Percentiles rank a stretch among this genome's conserved stretches.
phyloP scores from a whole-genome alignment of 2,329 filamentous ascomycete species.

The Monosporascus sp. region DNA sequence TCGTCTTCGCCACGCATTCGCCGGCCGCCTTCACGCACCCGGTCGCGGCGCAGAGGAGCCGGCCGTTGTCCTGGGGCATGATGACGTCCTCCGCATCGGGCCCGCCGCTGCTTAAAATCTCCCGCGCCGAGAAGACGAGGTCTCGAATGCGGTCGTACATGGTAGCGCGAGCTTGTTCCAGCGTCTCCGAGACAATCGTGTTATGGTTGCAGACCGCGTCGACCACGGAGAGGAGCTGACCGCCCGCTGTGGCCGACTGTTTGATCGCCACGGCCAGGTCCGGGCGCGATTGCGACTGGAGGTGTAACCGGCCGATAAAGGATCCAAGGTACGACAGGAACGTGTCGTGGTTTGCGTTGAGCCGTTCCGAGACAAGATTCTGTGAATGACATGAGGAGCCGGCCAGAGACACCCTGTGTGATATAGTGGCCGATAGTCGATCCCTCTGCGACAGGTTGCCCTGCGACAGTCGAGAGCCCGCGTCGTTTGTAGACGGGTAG shows the following conservation, averaged over 20 bases:
- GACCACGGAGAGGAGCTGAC: slow-evolving; percentile 71
- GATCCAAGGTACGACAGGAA: slow-evolving; percentile 89
- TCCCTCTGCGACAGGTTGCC: slow-evolving; percentile 33
- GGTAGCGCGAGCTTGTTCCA: slow-evolving; percentile 63
- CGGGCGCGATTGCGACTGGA: slow-evolving; percentile 84
- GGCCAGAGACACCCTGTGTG: slow-evolving; percentile 75
- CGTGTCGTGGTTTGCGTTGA: slow-evolving; percentile 75
- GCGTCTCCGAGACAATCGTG: slow-evolving; percentile 56
- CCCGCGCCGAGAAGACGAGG: slow-evolving; percentile 73
- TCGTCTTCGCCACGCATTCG: slow-evolving; percentile 84
- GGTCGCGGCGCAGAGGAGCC: slow-evolving; percentile 73
- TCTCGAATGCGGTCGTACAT: slow-evolving; percentile 79
- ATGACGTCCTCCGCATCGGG: slow-evolving; percentile 71
- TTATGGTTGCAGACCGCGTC: slow-evolving; percentile 79
- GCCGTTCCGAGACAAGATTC: slow-evolving; percentile 76
- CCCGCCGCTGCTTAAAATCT: slow-evolving; percentile 67
- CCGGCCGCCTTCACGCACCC: slow-evolving; percentile 85
- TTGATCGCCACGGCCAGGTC: slow-evolving; percentile 79
- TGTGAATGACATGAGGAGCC: slow-evolving; percentile 60
- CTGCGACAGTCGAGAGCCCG: slow-evolving; percentile 30
- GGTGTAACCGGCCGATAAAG: slow-evolving; percentile 82
- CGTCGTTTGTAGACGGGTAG: slow-evolving; percentile 28
- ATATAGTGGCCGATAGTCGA: slow-evolving; percentile 48
- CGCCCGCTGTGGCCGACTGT: slow-evolving; percentile 76
- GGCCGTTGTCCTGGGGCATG: slow-evolving; percentile 71